Evolutionary conservation across 805 yeast genomes (phyloP), one percentile per base, ranked within the genome.

Genomic region (Myxozyma vanderwaltii): DNA sequence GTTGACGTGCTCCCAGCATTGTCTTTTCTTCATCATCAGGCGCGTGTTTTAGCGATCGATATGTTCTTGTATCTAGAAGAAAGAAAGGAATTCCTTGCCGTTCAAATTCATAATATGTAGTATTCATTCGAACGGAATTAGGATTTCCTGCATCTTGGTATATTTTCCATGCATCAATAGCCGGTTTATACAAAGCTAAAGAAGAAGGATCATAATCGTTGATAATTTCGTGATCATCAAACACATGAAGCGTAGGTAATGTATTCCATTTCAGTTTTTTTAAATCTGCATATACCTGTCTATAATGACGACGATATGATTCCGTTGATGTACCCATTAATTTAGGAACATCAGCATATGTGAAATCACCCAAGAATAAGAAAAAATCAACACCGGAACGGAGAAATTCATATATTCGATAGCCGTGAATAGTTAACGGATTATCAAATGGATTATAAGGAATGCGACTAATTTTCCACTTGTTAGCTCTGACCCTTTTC

Each of bases 191-290:
- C 13, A 59, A 40, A 4, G 12, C 19, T 4, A 39, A 23, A 8
- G 56, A 35, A 13, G 29, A 12, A 4, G 56, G 58, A 38, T 65
- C 67, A 23, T 60, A 64, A 38, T 65, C 68, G 33, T 64, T 65
- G 19, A 61, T 61, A 39, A 65, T 65, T 48, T 66, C 69, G 49
- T 66, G 69, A 45, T 66, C 69, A 49, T 66, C 69, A 56, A 65
- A 66, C 6, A 66, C 65, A 26, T 66, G 67, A 8, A 61, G 4
- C 10, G 57, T 53, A 3, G 69, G 69, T 12, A 66, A 49, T 7
- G 56, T n/a, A n/a, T 41, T 55, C 39, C 56, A 50, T 17, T 50
- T 31, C 23, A 61, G 24, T 8, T 45, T 27, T 17, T 38, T 19
- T n/a, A 61, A 24, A 33, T 53, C 56, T 19, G 58, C 41, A 50